Percentiles rank a stretch among this genome's conserved stretches.
Conservation (phyloP, 768 basidiomycete species). For the Leccinum imitatum region DNA sequence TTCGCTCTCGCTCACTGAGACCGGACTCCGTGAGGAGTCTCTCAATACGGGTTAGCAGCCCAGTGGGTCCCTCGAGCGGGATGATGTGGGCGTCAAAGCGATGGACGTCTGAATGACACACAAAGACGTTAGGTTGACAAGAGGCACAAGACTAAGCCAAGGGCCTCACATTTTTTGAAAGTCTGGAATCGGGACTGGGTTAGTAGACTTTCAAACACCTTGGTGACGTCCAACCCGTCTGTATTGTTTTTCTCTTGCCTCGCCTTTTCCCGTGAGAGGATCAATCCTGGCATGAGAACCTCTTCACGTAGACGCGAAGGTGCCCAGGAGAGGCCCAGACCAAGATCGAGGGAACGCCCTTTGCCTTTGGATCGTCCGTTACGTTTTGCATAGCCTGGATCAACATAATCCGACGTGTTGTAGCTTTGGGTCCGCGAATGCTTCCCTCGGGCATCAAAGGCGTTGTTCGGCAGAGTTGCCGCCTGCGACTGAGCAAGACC, state of each 20-base stretch:
- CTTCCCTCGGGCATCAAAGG: constrained; percentile 33
- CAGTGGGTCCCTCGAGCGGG: constrained; percentile 70
- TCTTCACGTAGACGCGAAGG: constrained; percentile 66
- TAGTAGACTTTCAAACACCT: constrained; percentile 35
- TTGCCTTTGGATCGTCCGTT: constrained; percentile 40
- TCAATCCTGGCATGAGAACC: constrained; percentile 50
- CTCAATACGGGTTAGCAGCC: constrained; percentile 65
- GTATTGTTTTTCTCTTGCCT: constrained; percentile 20
- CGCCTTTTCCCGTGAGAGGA: constrained; percentile 30
- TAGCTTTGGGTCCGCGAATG: constrained; percentile 25
- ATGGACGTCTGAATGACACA: constrained; percentile 54
- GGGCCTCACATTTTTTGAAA: constrained; percentile 63
- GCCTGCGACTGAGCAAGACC: constrained; percentile 14
- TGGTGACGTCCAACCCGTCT: constrained; percentile 35
- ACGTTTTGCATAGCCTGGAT: constrained; percentile 11
- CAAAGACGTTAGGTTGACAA: constrained; percentile 16
- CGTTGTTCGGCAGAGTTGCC: constrained; percentile 27
- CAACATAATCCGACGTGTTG: constrained; percentile 26
- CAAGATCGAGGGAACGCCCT: constrained; percentile 71
- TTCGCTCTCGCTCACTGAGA: constrained; percentile 49
- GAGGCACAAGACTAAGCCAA: constrained; percentile 4
- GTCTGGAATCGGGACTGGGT: constrained; percentile 38
- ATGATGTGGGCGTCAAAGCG: constrained; percentile 74
- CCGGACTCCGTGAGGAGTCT: constrained; percentile 52
- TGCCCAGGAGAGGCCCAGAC: constrained; percentile 71